Evolutionary conservation across 495 filamentous ascomycete species (phyloP), one percentile per base, ranked within the genome.

Genomic region (Hypoxylon trugodes): DNA sequence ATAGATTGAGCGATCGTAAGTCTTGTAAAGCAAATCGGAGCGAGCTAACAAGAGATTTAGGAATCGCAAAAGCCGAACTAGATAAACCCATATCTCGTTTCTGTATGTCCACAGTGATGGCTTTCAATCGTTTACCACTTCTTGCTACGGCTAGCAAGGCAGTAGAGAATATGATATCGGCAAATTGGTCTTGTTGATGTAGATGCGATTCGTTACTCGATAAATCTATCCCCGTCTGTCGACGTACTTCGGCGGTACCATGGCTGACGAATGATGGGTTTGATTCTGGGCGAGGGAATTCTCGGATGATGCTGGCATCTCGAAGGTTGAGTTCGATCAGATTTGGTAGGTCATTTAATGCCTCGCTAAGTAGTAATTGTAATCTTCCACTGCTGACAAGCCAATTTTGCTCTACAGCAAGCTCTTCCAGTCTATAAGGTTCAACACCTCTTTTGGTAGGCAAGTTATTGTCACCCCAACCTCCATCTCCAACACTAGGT

Each of bases 261-360:
- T 70, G 68, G 51, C 68, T 70, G 4, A 59, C 59, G 18, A 52
- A n/a, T 4, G 32, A 15, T 21, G 18, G n/a, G 26, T 15, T 46
- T 4, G 57, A 52, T 7, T 41, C 68, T 6, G 55, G 55, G 0
- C 68, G 63, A 10, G 9, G 12, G 6, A 16, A 42, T n/a, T 30
- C 15, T 28, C 48, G 58, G 15, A 13, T 30, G 21, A 59, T 61
- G 30, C 66, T 65, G 54, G 64, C 68, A 51, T 80, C 75, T 33
- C 75, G 72, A 36, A 80, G 37, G 32, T 68, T 70, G 2, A 80
- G 43, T 13, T 73, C 75, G 4, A 71, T 59, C 15, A 80, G 41
- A 41, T 70, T 73, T 0, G 69, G 49, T 19, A 80, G 52, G 33
- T 76, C 77, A 3, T 61, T 59, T 38, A 80, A 71, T 2, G 74